Conservation (phyloP, 169 alveolate genomes). For the Plasmodium gonderi region DNA sequence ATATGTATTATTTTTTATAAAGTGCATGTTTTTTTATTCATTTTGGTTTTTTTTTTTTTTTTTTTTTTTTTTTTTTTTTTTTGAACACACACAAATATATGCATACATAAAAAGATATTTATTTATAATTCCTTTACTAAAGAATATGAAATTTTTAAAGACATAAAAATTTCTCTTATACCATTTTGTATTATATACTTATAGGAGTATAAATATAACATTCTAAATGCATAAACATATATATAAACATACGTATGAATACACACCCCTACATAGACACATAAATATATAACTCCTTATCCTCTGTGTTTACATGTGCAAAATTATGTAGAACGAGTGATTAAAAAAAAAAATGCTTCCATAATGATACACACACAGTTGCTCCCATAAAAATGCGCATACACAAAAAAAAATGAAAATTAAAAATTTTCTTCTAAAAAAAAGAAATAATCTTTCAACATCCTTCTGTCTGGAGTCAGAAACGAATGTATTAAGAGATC, state of each 20-base stretch:
- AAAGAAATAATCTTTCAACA: conserved; percentile 11
- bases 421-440: conserved; percentile 4
- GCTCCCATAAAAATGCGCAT: neutral
- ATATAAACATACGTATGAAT: neutral
- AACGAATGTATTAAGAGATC: conserved; percentile 30
- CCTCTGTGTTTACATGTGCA: neutral
- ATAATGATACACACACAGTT: neutral
- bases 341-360: neutral
- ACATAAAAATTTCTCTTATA: neutral
- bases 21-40: neutral
- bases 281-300: neutral
- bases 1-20: neutral
- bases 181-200: neutral
- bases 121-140: conserved; percentile 11
- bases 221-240: neutral
- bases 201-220: neutral
- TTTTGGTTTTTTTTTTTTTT: neutral
- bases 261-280: neutral
- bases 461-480: conserved; percentile 52
- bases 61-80: neutral
- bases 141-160: neutral
- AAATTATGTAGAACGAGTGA: neutral
- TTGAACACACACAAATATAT: neutral
- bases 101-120: neutral
- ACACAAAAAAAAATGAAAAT: conserved; percentile 25